Conservation (phyloP, 768 basidiomycete species). For the Tylopilus plumbeoviolaceoides region DNA sequence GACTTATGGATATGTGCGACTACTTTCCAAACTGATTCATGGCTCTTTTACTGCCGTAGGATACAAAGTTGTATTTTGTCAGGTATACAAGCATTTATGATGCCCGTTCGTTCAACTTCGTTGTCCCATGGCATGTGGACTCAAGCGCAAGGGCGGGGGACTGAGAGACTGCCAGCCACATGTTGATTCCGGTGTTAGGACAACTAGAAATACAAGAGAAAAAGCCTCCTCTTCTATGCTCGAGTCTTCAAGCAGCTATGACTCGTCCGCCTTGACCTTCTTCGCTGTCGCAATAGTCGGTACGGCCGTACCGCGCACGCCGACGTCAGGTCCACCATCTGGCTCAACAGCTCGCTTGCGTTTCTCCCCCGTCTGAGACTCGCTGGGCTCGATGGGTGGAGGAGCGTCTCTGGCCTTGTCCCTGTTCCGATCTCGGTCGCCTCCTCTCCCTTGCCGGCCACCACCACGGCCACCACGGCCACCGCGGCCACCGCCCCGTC, state of each 20-base stretch:
- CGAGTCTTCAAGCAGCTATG: conserved; percentile 5
- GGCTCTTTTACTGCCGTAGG: too few species aligned
- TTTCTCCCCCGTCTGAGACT: conserved; percentile 62
- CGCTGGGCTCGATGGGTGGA: conserved; percentile 27
- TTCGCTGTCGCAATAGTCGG: conserved; percentile 42
- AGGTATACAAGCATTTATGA: too few species aligned
- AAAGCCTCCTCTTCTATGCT: neutral
- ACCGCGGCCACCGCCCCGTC: conserved; percentile 45
- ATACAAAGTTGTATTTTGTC: too few species aligned
- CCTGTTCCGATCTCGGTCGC: conserved; percentile 19
- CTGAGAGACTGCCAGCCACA: too few species aligned
- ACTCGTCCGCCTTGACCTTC: conserved; percentile 40
- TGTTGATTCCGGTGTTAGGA: too few species aligned
- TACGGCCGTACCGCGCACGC: conserved; percentile 57
- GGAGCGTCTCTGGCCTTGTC: conserved; percentile 13
- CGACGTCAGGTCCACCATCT: conserved; percentile 69
- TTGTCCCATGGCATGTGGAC: too few species aligned
- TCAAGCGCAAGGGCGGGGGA: too few species aligned
- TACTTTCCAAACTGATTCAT: too few species aligned
- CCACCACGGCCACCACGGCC: conserved; percentile 17
- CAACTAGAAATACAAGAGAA: conserved; percentile 17
- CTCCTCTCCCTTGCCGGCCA: conserved; percentile 25
- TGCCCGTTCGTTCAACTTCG: too few species aligned
- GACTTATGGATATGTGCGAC: too few species aligned
- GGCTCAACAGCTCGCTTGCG: conserved; percentile 74